Conservation (phyloP, 228 moss, liverwort and hornwort species). For the Sphagnum magellanicum region DNA sequence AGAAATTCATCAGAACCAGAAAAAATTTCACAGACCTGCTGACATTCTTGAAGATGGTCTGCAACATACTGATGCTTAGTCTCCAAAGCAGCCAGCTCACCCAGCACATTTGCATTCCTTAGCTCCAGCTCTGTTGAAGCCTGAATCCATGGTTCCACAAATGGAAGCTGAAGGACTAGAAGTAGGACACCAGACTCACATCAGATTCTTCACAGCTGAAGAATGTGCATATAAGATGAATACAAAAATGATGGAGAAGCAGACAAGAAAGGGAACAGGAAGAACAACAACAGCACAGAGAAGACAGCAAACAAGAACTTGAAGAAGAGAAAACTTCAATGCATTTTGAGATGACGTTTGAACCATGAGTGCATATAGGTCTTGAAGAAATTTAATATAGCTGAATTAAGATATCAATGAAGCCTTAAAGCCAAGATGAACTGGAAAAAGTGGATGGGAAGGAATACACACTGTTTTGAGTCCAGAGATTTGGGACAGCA, state of each 20-base stretch:
- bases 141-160: constrained; percentile 17
- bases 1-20: background rate
- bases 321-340: no score
- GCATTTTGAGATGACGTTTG: no score
- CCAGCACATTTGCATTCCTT: constrained; percentile 30
- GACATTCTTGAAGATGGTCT: constrained; percentile 33
- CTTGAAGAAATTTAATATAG: no score
- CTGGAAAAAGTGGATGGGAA: background rate
- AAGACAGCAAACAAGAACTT: no score
- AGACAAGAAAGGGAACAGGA: no score
- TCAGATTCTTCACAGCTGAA: no score
- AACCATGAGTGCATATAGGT: no score
- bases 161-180: no score
- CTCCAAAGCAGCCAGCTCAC: constrained; percentile 48
- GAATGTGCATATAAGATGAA: no score
- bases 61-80: constrained; percentile 51
- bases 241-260: no score
- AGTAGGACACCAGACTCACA: no score
- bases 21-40: constrained; percentile 34
- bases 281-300: no score
- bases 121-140: constrained; percentile 52
- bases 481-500: constrained; percentile 53
- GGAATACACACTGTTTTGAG: constrained; percentile 47
- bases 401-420: background rate
- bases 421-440: background rate